Evolutionary conservation across 2,329 filamentous ascomycete species (phyloP), one percentile per base, ranked within the genome.

Genomic region (Blastomyces gilchristii): DNA sequence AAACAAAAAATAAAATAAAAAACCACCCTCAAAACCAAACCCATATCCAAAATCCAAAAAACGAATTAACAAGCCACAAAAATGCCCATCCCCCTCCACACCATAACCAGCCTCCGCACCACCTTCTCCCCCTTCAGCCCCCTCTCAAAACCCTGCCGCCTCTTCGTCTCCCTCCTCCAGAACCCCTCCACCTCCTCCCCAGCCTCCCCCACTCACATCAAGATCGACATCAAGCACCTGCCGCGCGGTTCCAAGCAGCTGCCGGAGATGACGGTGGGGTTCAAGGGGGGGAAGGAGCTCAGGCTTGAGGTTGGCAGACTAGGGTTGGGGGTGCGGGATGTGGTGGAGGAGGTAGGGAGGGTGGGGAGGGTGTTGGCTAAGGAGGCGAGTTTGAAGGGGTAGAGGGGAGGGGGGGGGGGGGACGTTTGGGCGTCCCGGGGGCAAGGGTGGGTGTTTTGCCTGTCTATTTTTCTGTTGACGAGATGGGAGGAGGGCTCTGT

Each of bases 271-370:
- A 81, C 80, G 50, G 78, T 99, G 69, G 95, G 92, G 71, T 97
- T 97, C 77, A 97, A 96, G 82, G 94, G 97, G 73, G 94, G 94
- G 70, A 96, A 93, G 79, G 87, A 95, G 71, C 85, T 97, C 79
- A 85, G 85, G 43, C 83, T 97, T 49, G 87, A 96, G 73, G 83
- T 90, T 68, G 86, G 90, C 69, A 88, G 87, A 75, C 81, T 89
- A 70, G 87, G 87, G 72, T 80, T 92, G 77, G 88, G 87, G 69
- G 92, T 97, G 73, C 89, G 90, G 73, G 89, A 91, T 71, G 84
- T 97, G 25, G 82, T 93, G 63, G 89, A 91, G 74, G 91, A 97
- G 76, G 86, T 96, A 54, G 89, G 97, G 74, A 83, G 94, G 71
- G 91, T 97, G 78, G 96, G 91, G 60, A 84, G 94, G 68, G 80